phyloP scores from a whole-genome alignment of 169 alveolate genomes.

The Cryptosporidium tyzzeri region DNA sequence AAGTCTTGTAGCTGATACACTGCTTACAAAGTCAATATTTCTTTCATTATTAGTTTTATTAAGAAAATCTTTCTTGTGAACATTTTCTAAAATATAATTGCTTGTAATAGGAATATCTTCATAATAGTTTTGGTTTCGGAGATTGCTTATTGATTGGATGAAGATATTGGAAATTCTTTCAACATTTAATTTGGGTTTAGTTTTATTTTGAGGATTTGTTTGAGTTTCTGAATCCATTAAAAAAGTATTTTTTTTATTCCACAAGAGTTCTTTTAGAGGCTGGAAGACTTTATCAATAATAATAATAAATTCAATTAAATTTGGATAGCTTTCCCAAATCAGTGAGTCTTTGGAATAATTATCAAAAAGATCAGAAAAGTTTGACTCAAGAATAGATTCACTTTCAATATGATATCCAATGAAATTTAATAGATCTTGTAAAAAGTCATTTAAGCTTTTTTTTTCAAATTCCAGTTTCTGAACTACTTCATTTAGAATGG shows the following conservation, averaged over 20 bases:
- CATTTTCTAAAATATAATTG: background rate
- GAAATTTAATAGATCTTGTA: background rate
- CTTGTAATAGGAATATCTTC: conserved; percentile 13
- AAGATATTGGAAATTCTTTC: conserved; percentile 22
- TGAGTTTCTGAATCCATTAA: conserved; percentile 5
- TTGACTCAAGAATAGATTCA: conserved; percentile 10
- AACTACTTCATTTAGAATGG: background rate
- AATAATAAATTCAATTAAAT: background rate
- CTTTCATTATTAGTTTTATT: conserved; percentile 14
- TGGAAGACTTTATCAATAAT: background rate
- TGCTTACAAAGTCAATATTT: conserved; percentile 24
- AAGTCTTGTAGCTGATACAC: conserved; percentile 36
- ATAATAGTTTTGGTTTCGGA: background rate
- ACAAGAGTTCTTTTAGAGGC: background rate
- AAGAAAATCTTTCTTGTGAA: background rate
- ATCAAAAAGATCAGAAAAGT: background rate
- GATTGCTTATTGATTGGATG: conserved; percentile 34
- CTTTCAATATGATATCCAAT: background rate
- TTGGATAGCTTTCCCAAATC: background rate
- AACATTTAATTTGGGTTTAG: background rate
- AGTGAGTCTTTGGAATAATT: conserved; percentile 2
- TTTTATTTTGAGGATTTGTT: background rate
- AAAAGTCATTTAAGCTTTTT: background rate
- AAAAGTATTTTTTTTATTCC: background rate
- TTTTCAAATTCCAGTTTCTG: conserved; percentile 11